Conservation (phyloP, 371 early-diverging fungal species). For the Syncephalis fuscata region DNA sequence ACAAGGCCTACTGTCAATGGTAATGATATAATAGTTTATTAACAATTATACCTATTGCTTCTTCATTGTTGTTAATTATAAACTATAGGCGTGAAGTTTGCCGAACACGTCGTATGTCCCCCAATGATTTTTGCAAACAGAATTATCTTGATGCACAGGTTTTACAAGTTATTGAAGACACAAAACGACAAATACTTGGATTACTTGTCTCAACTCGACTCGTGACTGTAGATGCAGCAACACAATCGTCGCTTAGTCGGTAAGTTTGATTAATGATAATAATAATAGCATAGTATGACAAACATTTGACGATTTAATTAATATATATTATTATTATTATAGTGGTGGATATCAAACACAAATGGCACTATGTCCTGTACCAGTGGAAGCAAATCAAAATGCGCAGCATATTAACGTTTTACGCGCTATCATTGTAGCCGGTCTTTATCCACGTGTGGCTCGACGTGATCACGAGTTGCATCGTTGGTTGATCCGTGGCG, state of each 20-base stretch:
- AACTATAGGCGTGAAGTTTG: no score
- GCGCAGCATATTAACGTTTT: constrained; percentile 25
- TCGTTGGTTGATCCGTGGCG: constrained; percentile 14
- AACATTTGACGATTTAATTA: not conserved
- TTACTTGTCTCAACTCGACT: constrained; percentile 59
- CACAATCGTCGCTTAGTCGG: constrained; percentile 7
- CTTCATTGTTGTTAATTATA: constrained; percentile 8
- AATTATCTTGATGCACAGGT: constrained; percentile 38
- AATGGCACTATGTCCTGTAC: constrained; percentile 23
- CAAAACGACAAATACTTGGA: constrained; percentile 60
- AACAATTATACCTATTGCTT: constrained; percentile 7
- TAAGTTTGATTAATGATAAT: constrained; percentile 2
- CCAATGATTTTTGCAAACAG: constrained; percentile 24
- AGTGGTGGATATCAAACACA: constrained; percentile 7
- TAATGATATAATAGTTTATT: constrained; percentile 11
- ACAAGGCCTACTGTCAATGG: constrained; percentile 62
- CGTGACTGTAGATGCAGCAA: constrained; percentile 17
- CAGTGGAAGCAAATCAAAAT: constrained; percentile 22
- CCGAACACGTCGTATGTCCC: no score
- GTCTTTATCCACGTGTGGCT: constrained; percentile 45
- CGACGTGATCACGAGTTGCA: constrained; percentile 11
- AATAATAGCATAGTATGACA: constrained; percentile 7
- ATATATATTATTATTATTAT: constrained; percentile 3
- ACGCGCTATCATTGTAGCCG: constrained; percentile 45
- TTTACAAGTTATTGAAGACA: constrained; percentile 55